Base-by-base conservation (phyloP, 805 yeast species). In the Nakazawaea wickerhamii region DNA sequence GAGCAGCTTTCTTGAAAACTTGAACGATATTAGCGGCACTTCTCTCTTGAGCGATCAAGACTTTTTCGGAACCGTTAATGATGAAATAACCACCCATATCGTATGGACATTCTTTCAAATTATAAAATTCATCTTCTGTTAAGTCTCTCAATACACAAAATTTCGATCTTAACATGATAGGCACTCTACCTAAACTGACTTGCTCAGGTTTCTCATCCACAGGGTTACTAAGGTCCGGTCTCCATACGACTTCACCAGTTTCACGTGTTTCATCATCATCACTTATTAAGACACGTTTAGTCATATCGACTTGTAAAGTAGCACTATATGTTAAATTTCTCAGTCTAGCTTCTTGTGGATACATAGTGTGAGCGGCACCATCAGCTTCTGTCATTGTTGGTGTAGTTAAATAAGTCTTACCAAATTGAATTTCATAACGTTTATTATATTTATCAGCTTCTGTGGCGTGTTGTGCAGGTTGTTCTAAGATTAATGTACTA, bases 41-140 rank as follows among this genome's bases (percentile, higher is more conserved):
- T 63, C 99, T 80, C 67, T 93, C 99, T 68, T 93, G 99, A 25
- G 99, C 99, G 70, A 93, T 93, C 57, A 93, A 72, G 44, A 93
- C 99, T 64, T 93, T 93, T 63, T 93, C 99, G 17, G 97, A 88
- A 55, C 99, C 99, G 68, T 93, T 93, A 59, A 93, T 93, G 54
- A 93, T 90, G 61, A 93, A 93, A 65, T 93, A 93, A 49, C 99
- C 99, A 64, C 99, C 99, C 95, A 93, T 95, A 73, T 93, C 99
- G 65, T 87, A 93, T 25, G 99, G 99, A 68, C 99, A 93, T 67
- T 93, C 99, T 65, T 93, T 90, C 59, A 93, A 77, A 55, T 89
- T 95, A 66, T 90, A 93, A 57, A 90, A 77, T 65, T 93, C 99
- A 53, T 86, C 88, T 55, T 93, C 98, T 7, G 87, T 80, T 52